Evolutionary conservation across 805 yeast species (phyloP).

Genomic region (Suhomyces pyralidae): DNA sequence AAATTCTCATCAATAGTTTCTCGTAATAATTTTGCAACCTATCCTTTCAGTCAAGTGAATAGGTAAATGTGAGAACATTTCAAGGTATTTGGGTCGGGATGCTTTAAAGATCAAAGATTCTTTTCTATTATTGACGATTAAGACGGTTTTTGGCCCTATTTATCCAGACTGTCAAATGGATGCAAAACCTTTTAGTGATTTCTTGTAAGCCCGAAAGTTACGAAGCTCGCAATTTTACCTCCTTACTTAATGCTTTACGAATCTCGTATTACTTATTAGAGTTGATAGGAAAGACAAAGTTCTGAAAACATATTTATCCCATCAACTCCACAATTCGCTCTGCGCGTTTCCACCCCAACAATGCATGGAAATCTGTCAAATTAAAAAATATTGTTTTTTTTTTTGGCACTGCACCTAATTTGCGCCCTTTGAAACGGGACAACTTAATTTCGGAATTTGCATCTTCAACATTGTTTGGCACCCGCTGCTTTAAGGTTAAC

Average conservation of each 20-base stretch:
- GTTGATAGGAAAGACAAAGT: neutral
- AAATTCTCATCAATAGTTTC: too few relatives aligned
- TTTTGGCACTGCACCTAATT: neutral
- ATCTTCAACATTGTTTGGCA: neutral
- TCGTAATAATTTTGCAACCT: too few relatives aligned
- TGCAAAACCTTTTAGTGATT: neutral
- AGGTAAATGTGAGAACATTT: too few relatives aligned
- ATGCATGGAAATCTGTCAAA: neutral
- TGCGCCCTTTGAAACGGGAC: neutral
- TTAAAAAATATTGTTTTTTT: too few relatives aligned
- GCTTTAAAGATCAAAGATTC: too few relatives aligned
- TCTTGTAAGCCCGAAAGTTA: neutral
- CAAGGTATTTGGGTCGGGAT: too few relatives aligned
- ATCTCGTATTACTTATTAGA: too few relatives aligned
- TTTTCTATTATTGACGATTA: too few relatives aligned
- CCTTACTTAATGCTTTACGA: too few relatives aligned
- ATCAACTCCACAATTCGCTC: neutral
- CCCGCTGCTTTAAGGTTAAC: neutral
- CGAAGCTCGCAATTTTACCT: neutral
- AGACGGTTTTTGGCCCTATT: too few relatives aligned
- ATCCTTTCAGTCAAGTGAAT: too few relatives aligned
- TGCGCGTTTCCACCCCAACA: neutral
- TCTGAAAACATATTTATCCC: neutral
- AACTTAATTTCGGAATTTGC: neutral
- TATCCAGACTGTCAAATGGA: too few relatives aligned